Conservation (phyloP, 805 yeast genomes). For the Pichia eremophila region DNA sequence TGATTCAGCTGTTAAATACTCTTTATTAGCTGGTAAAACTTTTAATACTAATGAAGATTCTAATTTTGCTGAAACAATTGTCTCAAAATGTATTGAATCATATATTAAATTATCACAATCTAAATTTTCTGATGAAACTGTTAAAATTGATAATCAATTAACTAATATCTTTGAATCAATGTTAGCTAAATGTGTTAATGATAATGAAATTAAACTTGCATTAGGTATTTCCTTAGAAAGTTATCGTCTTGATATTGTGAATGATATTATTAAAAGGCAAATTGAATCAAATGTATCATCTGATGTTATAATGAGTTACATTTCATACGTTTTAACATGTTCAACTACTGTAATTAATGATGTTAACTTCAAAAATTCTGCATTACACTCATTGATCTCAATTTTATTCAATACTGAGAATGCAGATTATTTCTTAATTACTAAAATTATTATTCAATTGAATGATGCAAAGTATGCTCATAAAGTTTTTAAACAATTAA, state of each 20-base stretch:
- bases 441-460: conserved; percentile 81
- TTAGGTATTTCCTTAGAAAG: conserved; percentile 88
- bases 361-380: conserved; percentile 55
- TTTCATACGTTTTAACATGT: conserved; percentile 68
- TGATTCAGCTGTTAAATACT: conserved; percentile 81
- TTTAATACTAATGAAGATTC: conserved; percentile 67
- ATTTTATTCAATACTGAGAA: conserved; percentile 46
- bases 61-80: conserved; percentile 90
- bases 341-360: conserved; percentile 52
- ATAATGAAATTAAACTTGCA: conserved; percentile 70
- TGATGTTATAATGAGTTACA: conserved; percentile 43
- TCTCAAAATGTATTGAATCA: conserved; percentile 82
- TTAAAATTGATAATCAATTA: conserved; percentile 50
- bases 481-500: conserved; percentile 53
- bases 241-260: conserved; percentile 73
- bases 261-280: conserved; percentile 37
- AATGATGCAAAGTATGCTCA: conserved; percentile 69
- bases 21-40: conserved; percentile 72
- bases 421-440: conserved; percentile 76
- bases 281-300: conserved; percentile 31
- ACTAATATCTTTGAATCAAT: conserved; percentile 70
- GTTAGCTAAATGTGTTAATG: conserved; percentile 67
- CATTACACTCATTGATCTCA: conserved; percentile 53
- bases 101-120: conserved; percentile 60
- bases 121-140: conserved; percentile 26